These are phyloP conservation scores for Pythium scleroteichum DNA, from an alignment of 352 stramenopile species.

Conservation along the genomic window DNA sequence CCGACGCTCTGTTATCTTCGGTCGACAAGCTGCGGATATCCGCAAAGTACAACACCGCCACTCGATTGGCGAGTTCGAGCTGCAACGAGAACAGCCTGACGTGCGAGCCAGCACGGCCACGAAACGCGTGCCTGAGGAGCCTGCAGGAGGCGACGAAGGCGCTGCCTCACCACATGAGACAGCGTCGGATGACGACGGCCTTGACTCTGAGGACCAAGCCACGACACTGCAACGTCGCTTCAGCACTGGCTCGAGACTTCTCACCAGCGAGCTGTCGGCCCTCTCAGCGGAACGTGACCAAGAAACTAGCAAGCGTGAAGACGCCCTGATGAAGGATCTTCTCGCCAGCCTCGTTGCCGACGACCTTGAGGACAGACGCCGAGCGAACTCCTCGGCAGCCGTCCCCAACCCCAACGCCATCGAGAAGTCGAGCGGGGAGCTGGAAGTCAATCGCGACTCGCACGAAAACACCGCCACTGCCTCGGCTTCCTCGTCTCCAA, in stretches of 20 bases:
- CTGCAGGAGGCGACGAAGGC: background rate
- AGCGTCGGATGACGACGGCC: constrained; percentile 1
- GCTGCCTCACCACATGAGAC: background rate
- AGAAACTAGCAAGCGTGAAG: constrained; percentile 12
- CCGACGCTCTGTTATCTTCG: constrained; percentile 22
- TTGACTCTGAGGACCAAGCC: background rate
- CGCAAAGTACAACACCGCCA: constrained; percentile 9
- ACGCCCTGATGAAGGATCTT: constrained; percentile 14
- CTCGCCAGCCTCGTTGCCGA: background rate
- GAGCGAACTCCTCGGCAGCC: background rate
- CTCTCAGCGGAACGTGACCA: constrained; percentile 2
- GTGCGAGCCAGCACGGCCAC: background rate
- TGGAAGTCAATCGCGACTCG: background rate
- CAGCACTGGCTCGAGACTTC: constrained; percentile 19
- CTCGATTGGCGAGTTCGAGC: constrained; percentile 17
- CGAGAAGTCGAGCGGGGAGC: background rate
- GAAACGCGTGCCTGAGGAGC: background rate
- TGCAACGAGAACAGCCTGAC: constrained; percentile 19
- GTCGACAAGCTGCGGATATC: constrained; percentile 4
- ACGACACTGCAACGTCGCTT: constrained; percentile 9
- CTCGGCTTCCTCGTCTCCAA: too few species aligned
- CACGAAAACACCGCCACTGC: background rate
- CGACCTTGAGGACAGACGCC: background rate
- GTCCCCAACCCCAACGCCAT: background rate
- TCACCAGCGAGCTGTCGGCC: constrained; percentile 1